A percentile compares a stretch with the other conserved stretches of the same genome.
These are phyloP conservation scores for Mycena floridula DNA, from an alignment of 768 basidiomycete genomes.

Conservation along the genomic window DNA sequence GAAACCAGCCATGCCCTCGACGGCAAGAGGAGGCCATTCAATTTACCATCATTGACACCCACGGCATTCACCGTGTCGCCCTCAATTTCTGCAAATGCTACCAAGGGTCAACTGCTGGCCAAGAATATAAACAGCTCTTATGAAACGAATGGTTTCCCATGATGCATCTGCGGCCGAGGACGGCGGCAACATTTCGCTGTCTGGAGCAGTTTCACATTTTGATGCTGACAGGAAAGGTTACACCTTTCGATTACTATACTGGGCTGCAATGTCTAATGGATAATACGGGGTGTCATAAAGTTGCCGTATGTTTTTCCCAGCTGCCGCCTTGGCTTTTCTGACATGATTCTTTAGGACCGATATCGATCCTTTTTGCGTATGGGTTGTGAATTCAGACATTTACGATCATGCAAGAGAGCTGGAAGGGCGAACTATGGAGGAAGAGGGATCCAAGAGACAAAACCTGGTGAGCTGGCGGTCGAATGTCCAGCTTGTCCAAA, in stretches of 20 bases:
- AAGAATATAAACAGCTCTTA: background rate
- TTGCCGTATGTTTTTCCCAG: background rate
- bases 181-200: background rate
- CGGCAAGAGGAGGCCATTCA: background rate
- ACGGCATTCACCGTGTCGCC: background rate
- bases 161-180: background rate
- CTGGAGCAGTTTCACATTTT: conserved; percentile 2
- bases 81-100: background rate
- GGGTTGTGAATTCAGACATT: conserved; percentile 15
- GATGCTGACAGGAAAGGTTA: conserved; percentile 1
- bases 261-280: conserved; percentile 1
- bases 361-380: conserved; percentile 13
- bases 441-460: conserved; percentile 14
- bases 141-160: background rate
- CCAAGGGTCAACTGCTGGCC: too few species aligned
- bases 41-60: background rate
- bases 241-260: conserved; percentile 1
- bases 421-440: conserved; percentile 17
- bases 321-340: background rate
- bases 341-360: conserved; percentile 4
- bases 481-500: conserved; percentile 22
- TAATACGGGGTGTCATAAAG: background rate
- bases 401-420: conserved; percentile 16
- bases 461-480: conserved; percentile 16
- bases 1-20: background rate